A percentile compares a stretch with the other conserved stretches of the same genome.
Conservation (phyloP, 129 eudicot genomes). For the Lactuca saligna region DNA sequence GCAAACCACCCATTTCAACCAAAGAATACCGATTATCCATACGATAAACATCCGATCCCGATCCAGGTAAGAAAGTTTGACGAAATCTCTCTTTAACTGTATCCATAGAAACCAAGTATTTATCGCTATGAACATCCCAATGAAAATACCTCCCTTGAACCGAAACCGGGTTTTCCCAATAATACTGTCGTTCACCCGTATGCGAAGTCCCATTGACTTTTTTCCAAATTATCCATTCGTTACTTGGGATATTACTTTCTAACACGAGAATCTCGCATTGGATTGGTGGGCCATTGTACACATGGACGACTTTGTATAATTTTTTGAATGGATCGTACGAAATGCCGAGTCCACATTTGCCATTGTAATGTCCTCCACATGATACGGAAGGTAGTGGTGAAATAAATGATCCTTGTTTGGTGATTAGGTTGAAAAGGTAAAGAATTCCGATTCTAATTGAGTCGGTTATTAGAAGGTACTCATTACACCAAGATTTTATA, state of each 20-base stretch:
- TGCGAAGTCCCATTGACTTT: slow-evolving; percentile 21
- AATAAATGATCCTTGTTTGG: slow-evolving; percentile 25
- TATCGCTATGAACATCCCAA: slow-evolving; percentile 36
- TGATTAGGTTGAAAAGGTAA: slow-evolving; percentile 25
- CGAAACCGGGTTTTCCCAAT: slow-evolving; percentile 38
- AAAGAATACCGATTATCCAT: neutral
- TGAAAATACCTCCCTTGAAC: slow-evolving; percentile 34
- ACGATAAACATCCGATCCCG: neutral
- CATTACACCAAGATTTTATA: slow-evolving; percentile 39
- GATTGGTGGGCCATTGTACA: slow-evolving; percentile 25
- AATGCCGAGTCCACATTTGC: slow-evolving; percentile 33
- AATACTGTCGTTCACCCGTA: slow-evolving; percentile 17
- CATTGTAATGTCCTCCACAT: slow-evolving; percentile 33
- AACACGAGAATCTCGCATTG: slow-evolving; percentile 36
- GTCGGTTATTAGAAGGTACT: slow-evolving; percentile 27
- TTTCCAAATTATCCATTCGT: slow-evolving; percentile 21
- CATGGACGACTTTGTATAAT: slow-evolving; percentile 39
- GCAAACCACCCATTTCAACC: slow-evolving; percentile 36
- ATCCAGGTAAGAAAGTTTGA: slow-evolving; percentile 25
- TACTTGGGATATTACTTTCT: slow-evolving; percentile 3
- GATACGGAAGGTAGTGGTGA: neutral
- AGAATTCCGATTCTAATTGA: slow-evolving; percentile 6
- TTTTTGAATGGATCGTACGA: slow-evolving; percentile 30
- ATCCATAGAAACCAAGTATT: slow-evolving; percentile 38
- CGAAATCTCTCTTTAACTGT: slow-evolving; percentile 35